phyloP scores from a whole-genome alignment of 768 basidiomycete genomes.

The Trametes cubensis region DNA sequence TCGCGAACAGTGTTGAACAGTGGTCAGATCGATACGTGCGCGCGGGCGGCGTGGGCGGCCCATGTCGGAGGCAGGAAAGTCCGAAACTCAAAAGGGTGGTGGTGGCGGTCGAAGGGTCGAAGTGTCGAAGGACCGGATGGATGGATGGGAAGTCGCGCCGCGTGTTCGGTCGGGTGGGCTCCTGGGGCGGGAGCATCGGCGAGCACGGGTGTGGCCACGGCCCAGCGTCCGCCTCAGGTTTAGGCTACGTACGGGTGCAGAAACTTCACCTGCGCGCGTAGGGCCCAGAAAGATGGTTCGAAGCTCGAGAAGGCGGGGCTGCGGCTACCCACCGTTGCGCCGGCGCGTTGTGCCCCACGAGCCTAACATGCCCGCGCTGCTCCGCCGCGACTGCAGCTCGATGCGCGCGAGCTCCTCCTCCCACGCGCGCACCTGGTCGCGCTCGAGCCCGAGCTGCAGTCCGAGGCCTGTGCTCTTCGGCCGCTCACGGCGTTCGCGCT shows the following conservation, averaged over 20 bases:
- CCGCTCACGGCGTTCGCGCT: slow-evolving; percentile 37
- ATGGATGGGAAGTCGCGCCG: too few relatives aligned
- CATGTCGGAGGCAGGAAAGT: not conserved
- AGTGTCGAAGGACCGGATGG: too few relatives aligned
- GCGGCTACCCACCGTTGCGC: slow-evolving; percentile 19
- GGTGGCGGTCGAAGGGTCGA: too few relatives aligned
- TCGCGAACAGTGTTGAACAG: not conserved
- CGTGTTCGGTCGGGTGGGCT: too few relatives aligned
- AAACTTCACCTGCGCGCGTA: not conserved
- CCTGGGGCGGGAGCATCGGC: too few relatives aligned
- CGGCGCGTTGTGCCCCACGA: slow-evolving; percentile 21
- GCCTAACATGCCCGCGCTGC: slow-evolving; percentile 42
- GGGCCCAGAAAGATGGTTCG: not conserved
- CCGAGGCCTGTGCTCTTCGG: slow-evolving; percentile 25
- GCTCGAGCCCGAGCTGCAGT: slow-evolving; percentile 14
- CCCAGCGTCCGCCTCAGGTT: too few relatives aligned
- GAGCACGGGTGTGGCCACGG: too few relatives aligned
- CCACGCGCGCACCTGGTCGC: slow-evolving; percentile 55
- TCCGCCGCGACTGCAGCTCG: slow-evolving; percentile 57
- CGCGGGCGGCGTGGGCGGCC: slow-evolving; percentile 1
- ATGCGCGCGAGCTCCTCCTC: slow-evolving; percentile 77
- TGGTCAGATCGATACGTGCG: not conserved
- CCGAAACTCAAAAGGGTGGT: too few relatives aligned
- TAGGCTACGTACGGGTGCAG: too few relatives aligned
- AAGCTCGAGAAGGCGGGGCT: not conserved